Conservation (phyloP, 495 filamentous ascomycete species). For the Neurospora sp. region DNA sequence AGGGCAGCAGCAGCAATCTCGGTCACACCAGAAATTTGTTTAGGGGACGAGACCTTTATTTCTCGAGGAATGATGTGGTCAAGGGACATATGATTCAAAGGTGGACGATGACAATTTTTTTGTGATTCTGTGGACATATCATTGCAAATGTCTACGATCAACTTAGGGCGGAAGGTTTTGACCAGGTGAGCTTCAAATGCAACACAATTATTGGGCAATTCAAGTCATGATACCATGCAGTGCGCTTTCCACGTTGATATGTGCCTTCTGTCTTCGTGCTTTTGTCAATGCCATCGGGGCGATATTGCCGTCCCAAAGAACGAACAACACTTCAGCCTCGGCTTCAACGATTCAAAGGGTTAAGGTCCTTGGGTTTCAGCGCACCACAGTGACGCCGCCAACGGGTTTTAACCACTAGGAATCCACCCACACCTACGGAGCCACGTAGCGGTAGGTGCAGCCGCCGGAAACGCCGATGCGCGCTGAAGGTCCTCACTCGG, state of each 20-base stretch:
- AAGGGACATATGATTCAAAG: conserved; percentile 23
- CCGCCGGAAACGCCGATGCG: not conserved
- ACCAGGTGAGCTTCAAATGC: not conserved
- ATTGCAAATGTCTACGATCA: conserved; percentile 11
- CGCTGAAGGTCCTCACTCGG: not conserved
- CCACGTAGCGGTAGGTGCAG: not conserved
- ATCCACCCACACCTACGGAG: not conserved
- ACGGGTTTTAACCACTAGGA: not conserved
- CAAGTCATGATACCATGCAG: not conserved
- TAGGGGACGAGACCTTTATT: conserved; percentile 13
- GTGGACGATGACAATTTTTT: conserved; percentile 17
- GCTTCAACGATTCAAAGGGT: not conserved
- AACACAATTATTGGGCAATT: not conserved
- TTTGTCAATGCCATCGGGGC: not conserved
- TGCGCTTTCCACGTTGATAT: not conserved
- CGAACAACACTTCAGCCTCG: not conserved
- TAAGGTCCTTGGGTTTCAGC: not conserved
- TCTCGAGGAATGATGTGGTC: conserved; percentile 14
- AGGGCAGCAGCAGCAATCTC: not conserved
- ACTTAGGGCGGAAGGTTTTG: not conserved
- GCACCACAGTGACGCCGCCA: not conserved
- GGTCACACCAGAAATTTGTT: conserved; percentile 1
- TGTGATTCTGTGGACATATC: conserved; percentile 34
- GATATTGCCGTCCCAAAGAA: not conserved
- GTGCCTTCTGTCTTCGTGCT: not conserved